A percentile compares a stretch with the other conserved stretches of the same genome.
Evolutionary conservation across 2,329 filamentous ascomycete genomes (phyloP).

Genomic region (Kalaharituber pfeilii): DNA sequence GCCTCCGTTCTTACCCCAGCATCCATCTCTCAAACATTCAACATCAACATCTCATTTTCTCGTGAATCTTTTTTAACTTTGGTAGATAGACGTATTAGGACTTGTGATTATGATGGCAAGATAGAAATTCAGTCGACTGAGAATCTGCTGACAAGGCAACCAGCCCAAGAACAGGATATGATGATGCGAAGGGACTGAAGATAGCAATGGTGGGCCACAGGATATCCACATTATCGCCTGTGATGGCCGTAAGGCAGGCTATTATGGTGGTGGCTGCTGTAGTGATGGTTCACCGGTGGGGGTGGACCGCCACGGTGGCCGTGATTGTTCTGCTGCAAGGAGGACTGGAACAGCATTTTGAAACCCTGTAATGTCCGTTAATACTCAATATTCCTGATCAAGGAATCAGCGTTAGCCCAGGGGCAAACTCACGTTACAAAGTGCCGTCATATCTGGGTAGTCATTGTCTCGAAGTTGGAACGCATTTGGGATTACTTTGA

Average conservation of each 20-base stretch:
- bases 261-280: neutral
- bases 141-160: too few relatives aligned
- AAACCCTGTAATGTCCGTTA: constrained; percentile 31
- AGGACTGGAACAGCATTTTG: constrained; percentile 39
- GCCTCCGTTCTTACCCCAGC: too few relatives aligned
- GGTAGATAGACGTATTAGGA: too few relatives aligned
- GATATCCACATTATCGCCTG: neutral
- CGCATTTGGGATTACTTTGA: constrained; percentile 81
- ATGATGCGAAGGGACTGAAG: too few relatives aligned
- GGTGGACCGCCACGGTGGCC: neutral
- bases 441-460: constrained; percentile 84
- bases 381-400: neutral
- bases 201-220: too few relatives aligned
- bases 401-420: neutral
- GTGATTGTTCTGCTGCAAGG: neutral
- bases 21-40: too few relatives aligned
- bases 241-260: neutral
- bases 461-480: constrained; percentile 77
- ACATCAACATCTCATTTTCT: too few relatives aligned
- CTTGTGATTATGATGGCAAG: too few relatives aligned
- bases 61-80: too few relatives aligned
- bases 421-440: constrained; percentile 53
- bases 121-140: too few relatives aligned
- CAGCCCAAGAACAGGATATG: too few relatives aligned
- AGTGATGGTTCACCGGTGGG: neutral